Percentiles rank a stretch among this genome's conserved stretches.
Conservation (phyloP, 2,329 filamentous ascomycete species). For the Penicillium sp. region DNA sequence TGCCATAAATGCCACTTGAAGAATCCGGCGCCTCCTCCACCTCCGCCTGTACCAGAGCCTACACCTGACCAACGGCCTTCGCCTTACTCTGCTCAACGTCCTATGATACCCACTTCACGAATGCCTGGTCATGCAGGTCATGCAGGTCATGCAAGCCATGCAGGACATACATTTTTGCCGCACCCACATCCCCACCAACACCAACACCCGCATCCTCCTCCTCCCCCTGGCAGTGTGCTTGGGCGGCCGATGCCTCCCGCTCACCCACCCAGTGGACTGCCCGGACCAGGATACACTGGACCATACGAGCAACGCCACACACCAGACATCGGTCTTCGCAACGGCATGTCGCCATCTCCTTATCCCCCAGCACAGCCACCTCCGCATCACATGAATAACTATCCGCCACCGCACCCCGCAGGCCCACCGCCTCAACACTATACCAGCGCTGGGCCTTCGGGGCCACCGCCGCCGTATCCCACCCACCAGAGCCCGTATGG, state of each 20-base stretch:
- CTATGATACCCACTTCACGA: conserved; percentile 36
- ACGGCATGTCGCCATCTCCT: conserved; percentile 36
- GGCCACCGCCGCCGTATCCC: conserved; percentile 37
- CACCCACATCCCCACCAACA: conserved; percentile 33
- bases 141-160: conserved; percentile 17
- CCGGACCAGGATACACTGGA: conserved; percentile 32
- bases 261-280: conserved; percentile 28
- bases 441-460: conserved; percentile 35
- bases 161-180: conserved; percentile 30
- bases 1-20: conserved; percentile 70
- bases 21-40: conserved; percentile 32
- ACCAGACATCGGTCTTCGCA: conserved; percentile 35
- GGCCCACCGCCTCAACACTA: conserved; percentile 34
- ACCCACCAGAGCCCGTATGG: conserved; percentile 42
- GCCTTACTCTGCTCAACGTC: conserved; percentile 35
- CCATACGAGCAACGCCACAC: conserved; percentile 39
- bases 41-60: conserved; percentile 28
- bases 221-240: conserved; percentile 24
- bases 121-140: conserved; percentile 18
- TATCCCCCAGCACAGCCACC: conserved; percentile 46
- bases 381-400: conserved; percentile 55
- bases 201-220: conserved; percentile 18
- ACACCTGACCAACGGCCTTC: conserved; percentile 38
- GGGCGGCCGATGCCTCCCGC: conserved; percentile 32
- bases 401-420: conserved; percentile 35